A percentile compares a stretch with the other conserved stretches of the same genome.
These are phyloP conservation scores for Ilex aquifolium DNA, from an alignment of 257 asterid species.

Conservation along the genomic window DNA sequence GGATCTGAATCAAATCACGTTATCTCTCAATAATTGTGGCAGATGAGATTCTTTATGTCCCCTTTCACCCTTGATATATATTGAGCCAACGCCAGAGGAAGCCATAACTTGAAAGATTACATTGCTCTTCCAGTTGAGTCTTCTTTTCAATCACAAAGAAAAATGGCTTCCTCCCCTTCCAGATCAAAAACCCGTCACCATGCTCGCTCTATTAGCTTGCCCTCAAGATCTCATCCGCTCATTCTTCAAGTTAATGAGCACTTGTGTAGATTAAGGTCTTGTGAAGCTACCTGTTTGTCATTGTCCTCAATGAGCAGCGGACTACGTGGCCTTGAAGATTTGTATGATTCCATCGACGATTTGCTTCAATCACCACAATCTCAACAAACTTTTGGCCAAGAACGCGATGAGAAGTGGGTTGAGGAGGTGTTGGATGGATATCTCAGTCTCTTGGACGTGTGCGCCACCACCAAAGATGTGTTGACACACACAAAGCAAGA, in stretches of 20 bases:
- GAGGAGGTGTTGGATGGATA: constrained; percentile 27
- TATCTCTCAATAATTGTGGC: not conserved
- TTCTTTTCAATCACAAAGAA: not conserved
- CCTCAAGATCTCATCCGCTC: constrained; percentile 24
- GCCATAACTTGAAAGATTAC: no score
- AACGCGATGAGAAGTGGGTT: constrained; percentile 19
- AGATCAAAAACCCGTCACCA: constrained; percentile 22
- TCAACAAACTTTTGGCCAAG: constrained; percentile 22
- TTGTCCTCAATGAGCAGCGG: constrained; percentile 15
- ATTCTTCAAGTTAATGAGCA: constrained; percentile 28
- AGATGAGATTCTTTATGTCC: not conserved
- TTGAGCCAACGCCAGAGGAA: no score
- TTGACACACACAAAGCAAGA: constrained; percentile 18
- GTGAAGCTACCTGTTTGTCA: constrained; percentile 17
- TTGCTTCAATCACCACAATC: constrained; percentile 16
- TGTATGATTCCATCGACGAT: constrained; percentile 22
- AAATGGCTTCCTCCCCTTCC: constrained; percentile 40
- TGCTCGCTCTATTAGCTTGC: constrained; percentile 42
- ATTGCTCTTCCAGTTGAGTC: no score
- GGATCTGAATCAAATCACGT: not conserved
- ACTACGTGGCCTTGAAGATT: constrained; percentile 14
- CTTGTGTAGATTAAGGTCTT: constrained; percentile 19
- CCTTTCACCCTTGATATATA: not conserved
- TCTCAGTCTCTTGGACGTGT: constrained; percentile 27
- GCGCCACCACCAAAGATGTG: constrained; percentile 22